A percentile compares a stretch with the other conserved stretches of the same genome.
phyloP scores from a whole-genome alignment of 192 early-diverging fungal genomes.

The Coemansia interrupta region DNA sequence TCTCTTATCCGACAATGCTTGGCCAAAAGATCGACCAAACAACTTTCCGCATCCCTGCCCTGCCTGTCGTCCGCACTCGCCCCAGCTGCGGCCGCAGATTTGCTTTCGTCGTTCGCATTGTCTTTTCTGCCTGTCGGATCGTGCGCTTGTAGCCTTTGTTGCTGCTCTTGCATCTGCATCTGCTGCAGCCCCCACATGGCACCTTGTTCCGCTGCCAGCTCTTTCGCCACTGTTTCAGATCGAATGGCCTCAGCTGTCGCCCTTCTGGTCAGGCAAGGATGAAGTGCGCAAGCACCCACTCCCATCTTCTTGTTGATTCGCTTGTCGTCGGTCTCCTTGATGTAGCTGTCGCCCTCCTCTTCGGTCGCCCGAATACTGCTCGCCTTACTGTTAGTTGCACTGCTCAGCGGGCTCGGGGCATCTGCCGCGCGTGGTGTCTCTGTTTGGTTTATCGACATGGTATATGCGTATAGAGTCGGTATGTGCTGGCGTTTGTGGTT shows the following conservation, averaged over 20 bases:
- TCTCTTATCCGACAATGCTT: conserved; percentile 3
- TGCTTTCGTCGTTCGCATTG: too few species aligned
- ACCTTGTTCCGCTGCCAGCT: conserved; percentile 5
- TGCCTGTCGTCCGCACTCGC: too few species aligned
- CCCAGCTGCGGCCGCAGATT: too few species aligned
- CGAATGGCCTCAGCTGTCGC: conserved; percentile 7
- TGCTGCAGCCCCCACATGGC: conserved; percentile 5
- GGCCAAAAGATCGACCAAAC: conserved; percentile 7
- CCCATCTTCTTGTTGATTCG: conserved; percentile 30
- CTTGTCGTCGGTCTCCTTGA: conserved; percentile 36
- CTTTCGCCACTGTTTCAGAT: conserved; percentile 2
- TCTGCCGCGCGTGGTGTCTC: conserved; percentile 3
- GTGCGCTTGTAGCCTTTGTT: not conserved
- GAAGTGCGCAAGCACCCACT: conserved; percentile 38
- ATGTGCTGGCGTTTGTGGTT: not conserved
- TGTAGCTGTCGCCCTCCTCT: conserved; percentile 36
- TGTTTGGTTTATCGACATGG: conserved; percentile 3
- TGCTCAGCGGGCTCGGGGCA: conserved; percentile 6
- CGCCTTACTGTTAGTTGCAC: conserved; percentile 2
- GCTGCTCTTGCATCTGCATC: not conserved
- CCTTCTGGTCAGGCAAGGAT: conserved; percentile 42
- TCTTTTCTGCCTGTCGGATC: too few species aligned
- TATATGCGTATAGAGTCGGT: not conserved
- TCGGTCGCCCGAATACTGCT: conserved; percentile 23
- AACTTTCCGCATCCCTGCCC: not conserved